Base-by-base conservation (phyloP, 495 filamentous ascomycete genomes). In the Podospora didyma region DNA sequence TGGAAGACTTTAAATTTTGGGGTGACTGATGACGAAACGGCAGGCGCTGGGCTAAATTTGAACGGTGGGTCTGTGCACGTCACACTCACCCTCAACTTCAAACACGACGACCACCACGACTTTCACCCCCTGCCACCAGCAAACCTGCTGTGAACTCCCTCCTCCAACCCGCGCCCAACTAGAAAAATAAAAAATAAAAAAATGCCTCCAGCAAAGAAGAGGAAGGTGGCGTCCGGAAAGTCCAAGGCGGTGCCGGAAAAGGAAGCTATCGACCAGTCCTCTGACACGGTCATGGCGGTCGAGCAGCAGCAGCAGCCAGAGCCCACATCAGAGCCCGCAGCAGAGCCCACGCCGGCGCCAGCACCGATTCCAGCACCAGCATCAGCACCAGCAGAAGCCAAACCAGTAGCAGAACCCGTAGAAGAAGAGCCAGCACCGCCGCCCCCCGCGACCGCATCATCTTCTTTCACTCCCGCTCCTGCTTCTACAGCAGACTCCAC, bases 201-300 rank as follows among this genome's bases (percentile, higher is more conserved):
- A 55, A 75, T 67, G 75, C 76, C 76, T 39, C 75, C 76, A 37
- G 67, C 77, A 22, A 80, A 80, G 64, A 81, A 74, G 61, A 73
- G 75, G 61, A 81, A 76, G 60, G 76, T 74, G 9, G 56, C 51
- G 2, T 67, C 66, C 7, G 64, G 46, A 0, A 58, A 67, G 44
- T 53, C 54, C 12, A 44, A 67, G 9, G 56, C 39, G n/a, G 39
- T 17, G 39, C 67, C 17, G 34, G 54, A 45, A 56, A 54, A 69
- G 12, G 31, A 53, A 47, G 20, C 45, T 5, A 19, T 7, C 7
- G 2, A 14, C 20, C 17, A 47, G 19, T 22, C 19, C 12, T 4
- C 20, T 6, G 45, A 47, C 16, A 2, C 45, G 11, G 17, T 21
- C n/a, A 47, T 47, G 45, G 20, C 45, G 4, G n/a, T 21, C 1